phyloP scores from a whole-genome alignment of 2,329 filamentous ascomycete genomes.

The Pyricularia sp. region DNA sequence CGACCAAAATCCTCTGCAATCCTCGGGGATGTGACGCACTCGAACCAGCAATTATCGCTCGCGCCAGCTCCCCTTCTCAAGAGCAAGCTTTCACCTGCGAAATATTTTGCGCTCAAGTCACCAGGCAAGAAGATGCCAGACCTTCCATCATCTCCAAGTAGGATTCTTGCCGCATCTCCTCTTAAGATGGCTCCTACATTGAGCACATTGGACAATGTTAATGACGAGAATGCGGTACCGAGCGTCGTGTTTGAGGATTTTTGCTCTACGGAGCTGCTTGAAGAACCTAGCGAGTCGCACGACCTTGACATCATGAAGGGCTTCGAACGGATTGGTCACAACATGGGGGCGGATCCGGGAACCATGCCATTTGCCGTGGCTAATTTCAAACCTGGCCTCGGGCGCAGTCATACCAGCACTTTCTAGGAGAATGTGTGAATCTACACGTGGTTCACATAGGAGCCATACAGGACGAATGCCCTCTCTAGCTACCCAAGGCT shows the following conservation, averaged over 20 bases:
- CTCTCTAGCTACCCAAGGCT: not conserved
- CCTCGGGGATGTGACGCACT: slow-evolving; percentile 50
- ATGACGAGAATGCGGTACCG: slow-evolving; percentile 23
- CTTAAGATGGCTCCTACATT: slow-evolving; percentile 27
- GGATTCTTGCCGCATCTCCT: slow-evolving; percentile 33
- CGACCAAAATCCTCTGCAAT: slow-evolving; percentile 54
- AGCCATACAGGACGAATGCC: not conserved
- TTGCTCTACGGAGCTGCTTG: slow-evolving; percentile 45
- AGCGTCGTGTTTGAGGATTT: slow-evolving; percentile 19
- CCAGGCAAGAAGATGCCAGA: slow-evolving; percentile 44
- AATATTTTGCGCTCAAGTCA: slow-evolving; percentile 36
- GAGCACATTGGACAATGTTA: slow-evolving; percentile 32
- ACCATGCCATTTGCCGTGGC: not conserved
- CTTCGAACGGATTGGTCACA: slow-evolving; percentile 61
- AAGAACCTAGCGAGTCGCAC: slow-evolving; percentile 47
- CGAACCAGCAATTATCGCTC: slow-evolving; percentile 38
- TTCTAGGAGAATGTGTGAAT: slow-evolving; percentile 17
- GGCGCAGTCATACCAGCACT: slow-evolving; percentile 26
- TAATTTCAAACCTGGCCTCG: slow-evolving; percentile 18
- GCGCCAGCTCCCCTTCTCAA: slow-evolving; percentile 42
- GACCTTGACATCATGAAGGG: slow-evolving; percentile 66
- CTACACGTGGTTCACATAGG: not conserved
- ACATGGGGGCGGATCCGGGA: not conserved
- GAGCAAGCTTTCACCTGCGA: slow-evolving; percentile 27
- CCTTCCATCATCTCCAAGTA: slow-evolving; percentile 48